A percentile compares a stretch with the other conserved stretches of the same genome.
Conservation (phyloP, 352 stramenopile species). For the Globisporangium nunn region DNA sequence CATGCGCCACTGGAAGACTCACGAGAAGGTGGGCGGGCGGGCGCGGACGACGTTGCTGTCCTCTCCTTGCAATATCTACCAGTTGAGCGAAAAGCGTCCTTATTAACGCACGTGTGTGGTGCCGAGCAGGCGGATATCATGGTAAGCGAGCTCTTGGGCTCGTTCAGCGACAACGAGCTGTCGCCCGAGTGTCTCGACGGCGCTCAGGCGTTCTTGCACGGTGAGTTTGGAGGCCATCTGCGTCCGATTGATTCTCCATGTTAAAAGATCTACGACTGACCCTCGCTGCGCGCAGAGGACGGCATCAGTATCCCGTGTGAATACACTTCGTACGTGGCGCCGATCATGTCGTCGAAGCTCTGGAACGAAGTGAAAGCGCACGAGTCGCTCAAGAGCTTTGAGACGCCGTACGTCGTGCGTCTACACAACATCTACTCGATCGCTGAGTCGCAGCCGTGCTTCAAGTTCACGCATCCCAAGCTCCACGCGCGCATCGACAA, state of each 20-base stretch:
- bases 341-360: slow-evolving; percentile 92
- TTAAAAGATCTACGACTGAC: not conserved
- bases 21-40: slow-evolving; percentile 49
- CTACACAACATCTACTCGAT: slow-evolving; percentile 90
- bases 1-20: slow-evolving; percentile 79
- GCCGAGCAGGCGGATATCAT: slow-evolving; percentile 90
- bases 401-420: slow-evolving; percentile 97
- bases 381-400: slow-evolving; percentile 78
- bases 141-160: slow-evolving; percentile 94
- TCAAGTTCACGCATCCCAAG: slow-evolving; percentile 93
- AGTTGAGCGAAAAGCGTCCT: too few relatives aligned
- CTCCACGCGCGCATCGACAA: slow-evolving; percentile 74
- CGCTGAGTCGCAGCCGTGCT: slow-evolving; percentile 83
- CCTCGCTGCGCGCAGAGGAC: slow-evolving; percentile 22
- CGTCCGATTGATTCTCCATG: not conserved
- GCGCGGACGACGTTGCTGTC: not conserved
- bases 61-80: too few relatives aligned
- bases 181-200: slow-evolving; percentile 97
- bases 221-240: slow-evolving; percentile 15
- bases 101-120: too few relatives aligned
- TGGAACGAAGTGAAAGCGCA: slow-evolving; percentile 88
- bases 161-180: slow-evolving; percentile 98
- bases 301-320: slow-evolving; percentile 87
- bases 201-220: slow-evolving; percentile 89
- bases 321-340: slow-evolving; percentile 94